A percentile compares a stretch with the other conserved stretches of the same genome.
These are phyloP conservation scores for Micractinium conductrix DNA, from an alignment of 139 green algal genomes.

Conservation along the genomic window DNA sequence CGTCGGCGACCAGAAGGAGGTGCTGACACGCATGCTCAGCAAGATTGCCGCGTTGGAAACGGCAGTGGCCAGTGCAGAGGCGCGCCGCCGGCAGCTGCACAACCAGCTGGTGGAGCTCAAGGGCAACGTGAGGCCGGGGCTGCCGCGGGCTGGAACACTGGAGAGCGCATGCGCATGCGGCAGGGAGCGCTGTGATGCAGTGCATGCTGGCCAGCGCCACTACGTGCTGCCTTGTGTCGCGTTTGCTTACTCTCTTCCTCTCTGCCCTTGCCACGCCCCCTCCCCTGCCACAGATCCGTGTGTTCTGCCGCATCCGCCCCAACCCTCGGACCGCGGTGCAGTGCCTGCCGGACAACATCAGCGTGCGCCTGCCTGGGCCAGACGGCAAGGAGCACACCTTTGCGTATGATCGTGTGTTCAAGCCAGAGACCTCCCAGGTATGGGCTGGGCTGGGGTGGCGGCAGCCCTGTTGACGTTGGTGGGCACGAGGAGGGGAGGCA, in stretches of 20 bases:
- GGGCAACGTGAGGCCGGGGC: constrained; percentile 75
- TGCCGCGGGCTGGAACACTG: too few relatives aligned
- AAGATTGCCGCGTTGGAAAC: constrained; percentile 72
- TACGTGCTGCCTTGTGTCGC: background rate
- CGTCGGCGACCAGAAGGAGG: constrained; percentile 69
- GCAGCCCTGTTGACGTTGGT: background rate
- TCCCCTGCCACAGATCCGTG: constrained; percentile 75
- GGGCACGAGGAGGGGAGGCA: background rate
- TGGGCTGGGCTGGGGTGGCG: background rate
- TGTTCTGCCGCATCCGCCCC: constrained; percentile 87
- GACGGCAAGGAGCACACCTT: constrained; percentile 81
- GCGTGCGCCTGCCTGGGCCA: constrained; percentile 50
- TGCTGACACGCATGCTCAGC: constrained; percentile 74
- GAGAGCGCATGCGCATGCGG: too few relatives aligned
- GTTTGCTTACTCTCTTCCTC: too few relatives aligned
- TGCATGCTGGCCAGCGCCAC: background rate
- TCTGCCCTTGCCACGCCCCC: background rate
- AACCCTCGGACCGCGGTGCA: constrained; percentile 42
- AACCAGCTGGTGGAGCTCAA: constrained; percentile 89
- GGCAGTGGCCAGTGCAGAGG: constrained; percentile 66
- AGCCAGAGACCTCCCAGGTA: constrained; percentile 64
- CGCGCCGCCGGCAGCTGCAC: constrained; percentile 73
- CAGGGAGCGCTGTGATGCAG: background rate
- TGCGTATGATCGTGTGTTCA: constrained; percentile 85
- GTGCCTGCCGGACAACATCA: constrained; percentile 59